These are phyloP conservation scores for Solanum sparsipilum DNA, from an alignment of 257 asterid genomes.

Conservation along the genomic window DNA sequence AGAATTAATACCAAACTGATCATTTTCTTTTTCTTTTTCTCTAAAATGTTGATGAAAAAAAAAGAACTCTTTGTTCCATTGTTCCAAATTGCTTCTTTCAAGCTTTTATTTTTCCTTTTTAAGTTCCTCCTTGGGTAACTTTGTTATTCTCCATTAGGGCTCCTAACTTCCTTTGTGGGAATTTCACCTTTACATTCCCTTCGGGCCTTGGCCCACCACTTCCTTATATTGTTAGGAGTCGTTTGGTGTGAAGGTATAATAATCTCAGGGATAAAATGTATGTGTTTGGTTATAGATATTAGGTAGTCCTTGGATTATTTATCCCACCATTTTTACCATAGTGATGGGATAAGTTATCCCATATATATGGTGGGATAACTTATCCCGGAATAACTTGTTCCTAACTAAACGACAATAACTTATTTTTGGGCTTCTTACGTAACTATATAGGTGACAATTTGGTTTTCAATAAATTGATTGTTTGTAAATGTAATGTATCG, in stretches of 20 bases:
- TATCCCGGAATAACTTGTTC: not conserved
- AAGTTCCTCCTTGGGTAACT: not conserved
- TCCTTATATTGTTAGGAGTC: not conserved
- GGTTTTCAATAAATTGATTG: not conserved
- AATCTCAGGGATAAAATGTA: not conserved
- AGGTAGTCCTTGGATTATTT: not conserved
- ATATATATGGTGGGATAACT: not conserved
- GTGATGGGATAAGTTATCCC: not conserved
- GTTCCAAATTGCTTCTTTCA: not conserved
- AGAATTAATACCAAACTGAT: not conserved
- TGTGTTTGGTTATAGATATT: not conserved
- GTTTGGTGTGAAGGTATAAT: not conserved
- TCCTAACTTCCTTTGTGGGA: not conserved
- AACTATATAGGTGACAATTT: not conserved
- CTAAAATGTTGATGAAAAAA: not conserved
- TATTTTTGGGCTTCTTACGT: not conserved
- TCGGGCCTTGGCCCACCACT: not conserved
- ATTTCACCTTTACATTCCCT: not conserved
- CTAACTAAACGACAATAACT: not conserved
- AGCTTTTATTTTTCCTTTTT: not conserved
- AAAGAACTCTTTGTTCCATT: not conserved
- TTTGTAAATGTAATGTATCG: not conserved
- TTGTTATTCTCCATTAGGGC: not conserved
- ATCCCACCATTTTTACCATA: not conserved
- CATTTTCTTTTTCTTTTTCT: not conserved